A percentile compares a stretch with the other conserved stretches of the same genome.
These are phyloP conservation scores for Termitomyces sp. DNA, from an alignment of 768 basidiomycete species.

Conservation along the genomic window DNA sequence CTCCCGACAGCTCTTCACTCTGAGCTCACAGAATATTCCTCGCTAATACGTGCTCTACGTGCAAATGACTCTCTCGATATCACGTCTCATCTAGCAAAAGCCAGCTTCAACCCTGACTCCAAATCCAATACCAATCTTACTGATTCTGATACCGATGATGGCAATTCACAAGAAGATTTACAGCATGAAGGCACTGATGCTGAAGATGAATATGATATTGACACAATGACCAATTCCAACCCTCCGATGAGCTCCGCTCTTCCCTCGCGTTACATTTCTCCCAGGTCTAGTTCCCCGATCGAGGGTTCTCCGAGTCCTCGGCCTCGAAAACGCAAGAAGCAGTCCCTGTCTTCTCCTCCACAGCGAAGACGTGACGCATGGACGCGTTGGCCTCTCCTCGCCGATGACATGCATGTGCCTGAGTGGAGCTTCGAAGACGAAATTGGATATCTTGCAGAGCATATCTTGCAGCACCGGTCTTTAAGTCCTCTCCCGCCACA, in stretches of 20 bases:
- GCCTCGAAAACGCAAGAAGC: constrained; percentile 20
- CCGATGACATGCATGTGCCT: constrained; percentile 55
- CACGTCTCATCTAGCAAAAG: constrained; percentile 39
- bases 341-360: neutral
- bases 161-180: neutral
- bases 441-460: constrained; percentile 41
- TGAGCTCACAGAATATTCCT: constrained; percentile 64
- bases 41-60: constrained; percentile 59
- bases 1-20: constrained; percentile 53
- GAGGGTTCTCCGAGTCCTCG: neutral
- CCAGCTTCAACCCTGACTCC: neutral
- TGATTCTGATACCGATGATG: constrained; percentile 13
- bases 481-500: constrained; percentile 12
- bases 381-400: constrained; percentile 74
- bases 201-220: constrained; percentile 1
- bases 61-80: constrained; percentile 55
- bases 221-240: neutral
- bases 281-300: neutral
- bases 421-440: constrained; percentile 74
- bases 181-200: neutral
- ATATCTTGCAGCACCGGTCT: constrained; percentile 23
- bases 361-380: constrained; percentile 42
- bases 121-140: constrained; percentile 15
- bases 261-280: constrained; percentile 11
- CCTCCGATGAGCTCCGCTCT: constrained; percentile 2